Conservation (phyloP, 2,329 filamentous ascomycete species). For the Paecilomyces niveus region DNA sequence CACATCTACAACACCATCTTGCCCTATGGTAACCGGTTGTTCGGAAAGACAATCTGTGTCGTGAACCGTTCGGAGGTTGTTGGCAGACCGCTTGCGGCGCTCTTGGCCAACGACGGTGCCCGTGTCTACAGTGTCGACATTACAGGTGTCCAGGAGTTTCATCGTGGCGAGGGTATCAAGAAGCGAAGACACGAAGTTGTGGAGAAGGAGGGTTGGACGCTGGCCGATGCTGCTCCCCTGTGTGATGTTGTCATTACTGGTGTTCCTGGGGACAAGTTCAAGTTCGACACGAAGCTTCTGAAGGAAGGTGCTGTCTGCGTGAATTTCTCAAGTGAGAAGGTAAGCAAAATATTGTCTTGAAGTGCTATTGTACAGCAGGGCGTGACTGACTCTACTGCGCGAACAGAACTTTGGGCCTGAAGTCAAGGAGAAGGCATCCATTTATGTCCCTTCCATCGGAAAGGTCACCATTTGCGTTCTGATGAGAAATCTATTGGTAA, state of each 20-base stretch:
- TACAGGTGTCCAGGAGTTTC: constrained; percentile 86
- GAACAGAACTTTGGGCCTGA: constrained; percentile 73
- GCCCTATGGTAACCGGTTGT: constrained; percentile 84
- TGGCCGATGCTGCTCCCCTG: constrained; percentile 74
- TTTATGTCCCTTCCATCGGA: constrained; percentile 94
- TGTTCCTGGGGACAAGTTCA: constrained; percentile 80
- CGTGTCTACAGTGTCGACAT: constrained; percentile 93
- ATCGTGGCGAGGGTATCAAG: constrained; percentile 77
- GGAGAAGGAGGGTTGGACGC: constrained; percentile 69
- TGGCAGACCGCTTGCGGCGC: constrained; percentile 80
- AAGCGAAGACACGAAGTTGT: constrained; percentile 79
- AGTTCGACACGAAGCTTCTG: constrained; percentile 76
- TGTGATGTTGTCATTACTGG: constrained; percentile 95
- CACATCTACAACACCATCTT: constrained; percentile 95
- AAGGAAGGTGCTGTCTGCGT: constrained; percentile 94
- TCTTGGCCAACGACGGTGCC: constrained; percentile 93
- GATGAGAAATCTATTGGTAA: constrained; percentile 78
- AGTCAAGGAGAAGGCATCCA: constrained; percentile 90
- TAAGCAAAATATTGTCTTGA: constrained; percentile 19
- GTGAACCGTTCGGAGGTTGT: constrained; percentile 97
- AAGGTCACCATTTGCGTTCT: constrained; percentile 95
- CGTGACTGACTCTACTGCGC: constrained; percentile 2
- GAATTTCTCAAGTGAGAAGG: constrained; percentile 91
- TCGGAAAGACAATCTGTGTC: constrained; percentile 89
- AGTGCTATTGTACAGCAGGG: neutral